These are phyloP conservation scores for Rhynchosporium graminicola DNA, from an alignment of 2,329 filamentous ascomycete species.

Conservation along the genomic window DNA sequence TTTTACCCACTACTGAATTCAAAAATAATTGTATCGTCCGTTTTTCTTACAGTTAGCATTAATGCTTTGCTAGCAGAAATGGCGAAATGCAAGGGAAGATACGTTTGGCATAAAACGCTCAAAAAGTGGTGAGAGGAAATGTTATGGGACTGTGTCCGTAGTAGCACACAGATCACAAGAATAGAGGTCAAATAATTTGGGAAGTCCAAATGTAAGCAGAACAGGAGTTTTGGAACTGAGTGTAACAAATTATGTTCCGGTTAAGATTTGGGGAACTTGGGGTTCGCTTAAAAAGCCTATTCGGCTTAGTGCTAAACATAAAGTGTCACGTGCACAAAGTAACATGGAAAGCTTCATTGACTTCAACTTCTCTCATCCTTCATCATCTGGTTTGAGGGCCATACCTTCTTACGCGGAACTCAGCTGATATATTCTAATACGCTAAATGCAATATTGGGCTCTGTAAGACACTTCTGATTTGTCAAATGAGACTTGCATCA, in stretches of 20 bases:
- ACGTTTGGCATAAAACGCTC: slow-evolving; percentile 71
- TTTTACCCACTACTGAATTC: slow-evolving; percentile 54
- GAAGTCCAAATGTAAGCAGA: too few relatives aligned
- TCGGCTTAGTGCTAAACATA: not conserved
- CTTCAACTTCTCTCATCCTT: not conserved
- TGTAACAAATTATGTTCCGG: too few relatives aligned
- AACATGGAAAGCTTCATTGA: too few relatives aligned
- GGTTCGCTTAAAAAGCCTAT: not conserved
- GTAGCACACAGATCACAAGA: not conserved
- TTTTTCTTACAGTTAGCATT: slow-evolving; percentile 73
- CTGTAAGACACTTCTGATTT: slow-evolving; percentile 2
- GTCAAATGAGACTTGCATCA: not conserved
- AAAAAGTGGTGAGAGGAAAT: slow-evolving; percentile 25
- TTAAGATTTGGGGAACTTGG: too few relatives aligned
- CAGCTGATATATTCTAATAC: not conserved
- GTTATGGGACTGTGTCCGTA: slow-evolving; percentile 16
- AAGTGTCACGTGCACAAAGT: too few relatives aligned
- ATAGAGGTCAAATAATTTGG: too few relatives aligned
- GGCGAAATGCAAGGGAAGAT: slow-evolving; percentile 71
- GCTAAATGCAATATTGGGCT: not conserved
- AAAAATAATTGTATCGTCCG: slow-evolving; percentile 66
- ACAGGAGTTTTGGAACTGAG: too few relatives aligned
- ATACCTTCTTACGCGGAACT: not conserved
- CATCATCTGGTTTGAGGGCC: not conserved
- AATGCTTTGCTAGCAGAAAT: slow-evolving; percentile 80